Conservation (phyloP, 2,329 filamentous ascomycete species). For the Phyllosticta citribraziliensis region DNA sequence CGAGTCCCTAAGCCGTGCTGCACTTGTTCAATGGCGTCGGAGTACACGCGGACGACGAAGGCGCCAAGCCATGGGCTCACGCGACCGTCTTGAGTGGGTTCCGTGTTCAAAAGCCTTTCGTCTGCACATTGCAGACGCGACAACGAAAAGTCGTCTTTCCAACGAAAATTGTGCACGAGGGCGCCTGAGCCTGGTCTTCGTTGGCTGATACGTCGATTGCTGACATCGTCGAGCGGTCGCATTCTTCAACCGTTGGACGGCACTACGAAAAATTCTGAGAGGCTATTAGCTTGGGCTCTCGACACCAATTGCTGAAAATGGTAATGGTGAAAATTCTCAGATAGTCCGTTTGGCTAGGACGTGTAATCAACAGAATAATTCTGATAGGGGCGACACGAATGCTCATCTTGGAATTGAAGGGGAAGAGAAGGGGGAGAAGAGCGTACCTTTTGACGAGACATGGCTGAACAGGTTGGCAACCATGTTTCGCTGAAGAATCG, state of each 20-base stretch:
- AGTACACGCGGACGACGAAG: not conserved
- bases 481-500: not conserved
- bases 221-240: not conserved
- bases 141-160: not conserved
- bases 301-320: not conserved
- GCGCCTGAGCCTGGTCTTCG: not conserved
- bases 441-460: constrained; percentile 1
- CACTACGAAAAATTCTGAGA: not conserved
- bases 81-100: not conserved
- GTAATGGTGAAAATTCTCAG: constrained; percentile 8
- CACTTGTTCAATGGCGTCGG: not conserved
- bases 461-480: not conserved
- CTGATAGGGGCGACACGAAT: constrained; percentile 21
- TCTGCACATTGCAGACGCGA: not conserved
- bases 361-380: constrained; percentile 16
- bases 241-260: not conserved
- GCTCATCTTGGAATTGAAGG: constrained; percentile 21
- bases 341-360: constrained; percentile 17
- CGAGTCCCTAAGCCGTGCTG: not conserved
- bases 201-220: not conserved
- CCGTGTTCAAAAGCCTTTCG: not conserved
- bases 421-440: not conserved
- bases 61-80: not conserved
- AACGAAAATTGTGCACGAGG: not conserved
- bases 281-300: not conserved